Base-by-base conservation (phyloP, 306 rosid species). In the Amphicarpaea edgeworthii region DNA sequence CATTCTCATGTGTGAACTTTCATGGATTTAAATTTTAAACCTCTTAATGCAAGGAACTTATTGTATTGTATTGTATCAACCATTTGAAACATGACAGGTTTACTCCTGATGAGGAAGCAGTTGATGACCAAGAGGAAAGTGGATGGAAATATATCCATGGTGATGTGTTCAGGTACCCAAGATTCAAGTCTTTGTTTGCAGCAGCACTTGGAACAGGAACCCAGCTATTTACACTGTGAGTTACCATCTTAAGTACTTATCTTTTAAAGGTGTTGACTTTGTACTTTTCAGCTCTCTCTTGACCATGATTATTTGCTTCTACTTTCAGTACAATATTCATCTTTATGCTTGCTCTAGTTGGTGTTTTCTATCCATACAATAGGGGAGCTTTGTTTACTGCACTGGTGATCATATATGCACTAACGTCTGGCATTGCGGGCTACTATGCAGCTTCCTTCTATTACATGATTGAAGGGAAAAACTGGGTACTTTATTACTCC, bases 331-430 rank as follows among this genome's bases (percentile, higher is more conserved):
- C 85, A 76, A 74, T 78, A 64, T 81, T 81, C 84, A 72, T 81
- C 62, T 81, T 83, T 67, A 66, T 86, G 83, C 90, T 83, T 60
- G 87, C 87, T 34, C 84, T 86, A 75, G 84, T 81, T 40, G 87
- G 90, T 19, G 84, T 78, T 34, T 83, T 86, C 70, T 86, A 83
- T 81, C 87, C 87, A 67, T 83, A 83, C 82, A 86, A 86, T 58
- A 80, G 87, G 9, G 87, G 90, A 63, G 82, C 90, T 70, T 49
- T 86, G 61, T 67, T 86, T 70, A 83, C 90, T 63, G 90, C 90
- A 51, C 79, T 86, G 57, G 68, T 86, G n/a, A 16, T 76, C 73
- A 72, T 86, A 60, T 81, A 86, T 11, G 83, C 87, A 37, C 73
- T 84, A 38, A 86, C 90, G 0, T 81, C 90, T 5, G 88, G 88